Evolutionary conservation across 768 basidiomycete species (phyloP).

Genomic region (Porphyrellus cyaneotinctus): DNA sequence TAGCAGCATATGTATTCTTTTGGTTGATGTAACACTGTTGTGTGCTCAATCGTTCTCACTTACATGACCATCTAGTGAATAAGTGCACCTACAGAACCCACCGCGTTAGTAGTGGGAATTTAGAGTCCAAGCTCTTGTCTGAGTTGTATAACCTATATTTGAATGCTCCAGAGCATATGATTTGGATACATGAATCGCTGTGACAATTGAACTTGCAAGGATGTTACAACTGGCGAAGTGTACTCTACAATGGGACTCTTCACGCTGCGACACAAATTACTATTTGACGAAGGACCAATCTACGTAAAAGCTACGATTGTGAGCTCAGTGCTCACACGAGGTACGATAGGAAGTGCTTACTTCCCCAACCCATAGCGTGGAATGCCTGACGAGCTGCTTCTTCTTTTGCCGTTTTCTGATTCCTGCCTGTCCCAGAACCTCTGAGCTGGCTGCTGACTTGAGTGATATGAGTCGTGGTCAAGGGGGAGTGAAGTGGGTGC

Average conservation of each 20-base stretch:
- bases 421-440: conserved; percentile 52
- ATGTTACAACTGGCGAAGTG: conserved; percentile 2
- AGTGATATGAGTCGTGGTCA: neutral
- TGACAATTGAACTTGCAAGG: neutral
- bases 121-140: neutral
- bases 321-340: neutral
- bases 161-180: neutral
- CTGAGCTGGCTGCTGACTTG: conserved; percentile 49
- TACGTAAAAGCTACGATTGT: conserved; percentile 14
- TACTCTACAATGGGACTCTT: neutral
- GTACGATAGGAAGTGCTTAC: conserved; percentile 8
- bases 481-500: conserved; percentile 16
- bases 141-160: neutral
- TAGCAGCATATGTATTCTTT: conserved; percentile 60
- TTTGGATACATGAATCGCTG: neutral
- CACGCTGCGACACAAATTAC: neutral
- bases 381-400: conserved; percentile 61
- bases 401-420: conserved; percentile 64
- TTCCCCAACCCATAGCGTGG: conserved; percentile 50
- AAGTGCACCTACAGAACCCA: too few species aligned
- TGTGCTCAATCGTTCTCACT: too few species aligned
- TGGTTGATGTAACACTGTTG: conserved; percentile 34
- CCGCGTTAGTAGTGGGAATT: too few species aligned
- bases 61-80: too few species aligned
- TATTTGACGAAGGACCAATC: neutral